phyloP scores from a whole-genome alignment of 169 alveolate genomes.

The Eimeria mitis region DNA sequence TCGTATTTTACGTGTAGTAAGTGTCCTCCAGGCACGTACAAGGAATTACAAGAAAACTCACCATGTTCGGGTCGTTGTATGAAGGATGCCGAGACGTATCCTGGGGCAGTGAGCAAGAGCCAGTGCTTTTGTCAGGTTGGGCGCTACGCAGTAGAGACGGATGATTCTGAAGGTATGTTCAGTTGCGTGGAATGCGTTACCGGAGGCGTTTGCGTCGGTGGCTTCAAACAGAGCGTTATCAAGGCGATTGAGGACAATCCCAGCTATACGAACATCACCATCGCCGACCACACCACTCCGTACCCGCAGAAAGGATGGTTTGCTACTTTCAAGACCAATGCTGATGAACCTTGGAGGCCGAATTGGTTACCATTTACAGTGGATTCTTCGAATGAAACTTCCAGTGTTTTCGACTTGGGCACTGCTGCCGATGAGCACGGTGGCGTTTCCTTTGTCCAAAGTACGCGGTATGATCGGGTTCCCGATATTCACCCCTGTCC shows the following conservation, averaged over 20 bases:
- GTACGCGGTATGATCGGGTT: conserved; percentile 57
- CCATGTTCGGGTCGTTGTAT: conserved; percentile 84
- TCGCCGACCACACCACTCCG: conserved; percentile 80
- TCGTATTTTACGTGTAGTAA: conserved; percentile 57
- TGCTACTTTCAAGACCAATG: conserved; percentile 63
- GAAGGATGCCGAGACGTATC: conserved; percentile 81
- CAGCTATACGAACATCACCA: conserved; percentile 62
- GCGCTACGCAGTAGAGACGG: conserved; percentile 75
- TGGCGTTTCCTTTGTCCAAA: neutral
- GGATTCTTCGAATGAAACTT: neutral
- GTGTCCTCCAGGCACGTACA: conserved; percentile 82
- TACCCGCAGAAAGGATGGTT: conserved; percentile 82
- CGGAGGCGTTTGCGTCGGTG: conserved; percentile 84
- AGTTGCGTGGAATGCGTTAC: conserved; percentile 79
- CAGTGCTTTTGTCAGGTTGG: conserved; percentile 85
- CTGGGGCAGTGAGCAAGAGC: conserved; percentile 82
- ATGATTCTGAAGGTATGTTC: conserved; percentile 67
- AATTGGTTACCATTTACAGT: conserved; percentile 15
- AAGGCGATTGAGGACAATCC: conserved; percentile 75
- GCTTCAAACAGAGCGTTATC: conserved; percentile 70
- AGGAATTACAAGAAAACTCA: conserved; percentile 81
- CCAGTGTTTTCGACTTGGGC: neutral
- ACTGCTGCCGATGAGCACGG: conserved; percentile 15
- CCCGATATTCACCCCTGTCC: conserved; percentile 82
- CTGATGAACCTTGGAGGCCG: conserved; percentile 56